Evolutionary conservation across 1,139 yeast species (phyloP), one percentile per base, ranked within the genome.

Genomic region (Suhomyces chickasaworum): DNA sequence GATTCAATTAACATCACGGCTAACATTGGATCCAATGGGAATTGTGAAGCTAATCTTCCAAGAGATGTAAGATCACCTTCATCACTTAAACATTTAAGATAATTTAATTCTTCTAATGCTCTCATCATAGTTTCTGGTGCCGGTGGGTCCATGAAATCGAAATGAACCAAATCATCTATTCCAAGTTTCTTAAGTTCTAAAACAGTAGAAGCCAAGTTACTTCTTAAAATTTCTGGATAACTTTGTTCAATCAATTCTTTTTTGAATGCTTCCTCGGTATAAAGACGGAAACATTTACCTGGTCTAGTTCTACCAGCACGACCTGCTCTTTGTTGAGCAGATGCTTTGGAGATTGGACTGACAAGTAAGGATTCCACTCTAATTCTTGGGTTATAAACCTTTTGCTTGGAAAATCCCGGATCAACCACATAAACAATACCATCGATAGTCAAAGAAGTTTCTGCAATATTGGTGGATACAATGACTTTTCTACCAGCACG

Each of bases 91-190:
- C 98, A 93, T 22, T 85, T 84, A 51, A 93, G 75, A 63, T 89
- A 93, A 63, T 93, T 91, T 61, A 93, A 78, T 66, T 93, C 99
- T 68, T 93, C 99, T 56, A 93, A 74, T 0, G 99, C 98, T 65
- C 98, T 80, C 98, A 93, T 91, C 99, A 93, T 93, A 7, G 99
- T 93, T 68, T 93, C 99, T 4, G 98, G 98, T 1, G 99, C 98
- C n/a, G 99, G 99, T 7, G 99, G 98, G 63, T 93, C 99, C 97
- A 93, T 93, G 61, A 93, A 93, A 66, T 93, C 99, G 63, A 93
- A 93, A 68, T 93, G 98, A 27, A 93, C 99, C 63, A 93, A 80
- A 68, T 93, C 99, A 63, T 93, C 97, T 55, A 93, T 81, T 17
- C 98, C 98, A 51, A 93, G 78, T 68, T 93, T 93, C 66, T 93